Conservation (phyloP, 768 basidiomycete species). For the Coprinopsis sp. region DNA sequence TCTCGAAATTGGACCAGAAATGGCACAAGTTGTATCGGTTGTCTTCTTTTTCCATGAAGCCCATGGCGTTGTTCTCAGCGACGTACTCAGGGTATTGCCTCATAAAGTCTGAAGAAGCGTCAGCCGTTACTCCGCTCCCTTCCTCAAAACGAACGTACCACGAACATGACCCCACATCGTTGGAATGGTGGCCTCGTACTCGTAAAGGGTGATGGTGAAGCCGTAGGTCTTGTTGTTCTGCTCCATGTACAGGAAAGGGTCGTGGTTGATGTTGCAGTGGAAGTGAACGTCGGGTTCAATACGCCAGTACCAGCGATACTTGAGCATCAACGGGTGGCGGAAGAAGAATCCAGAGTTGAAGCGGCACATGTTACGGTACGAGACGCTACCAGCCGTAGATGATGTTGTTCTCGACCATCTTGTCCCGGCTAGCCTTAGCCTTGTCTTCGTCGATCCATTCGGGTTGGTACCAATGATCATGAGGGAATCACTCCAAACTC, state of each 20-base stretch:
- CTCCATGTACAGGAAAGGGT: constrained; percentile 72
- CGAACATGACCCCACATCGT: constrained; percentile 70
- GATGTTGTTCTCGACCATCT: constrained; percentile 50
- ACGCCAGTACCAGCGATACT: constrained; percentile 78
- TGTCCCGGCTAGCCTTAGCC: constrained; percentile 50
- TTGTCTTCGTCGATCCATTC: constrained; percentile 68
- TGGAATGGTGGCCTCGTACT: constrained; percentile 70
- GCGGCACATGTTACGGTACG: constrained; percentile 64
- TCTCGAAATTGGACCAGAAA: constrained; percentile 71
- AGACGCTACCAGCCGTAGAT: constrained; percentile 41
- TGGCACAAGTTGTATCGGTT: constrained; percentile 70
- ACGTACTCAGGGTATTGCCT: constrained; percentile 50
- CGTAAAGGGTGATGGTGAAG: constrained; percentile 73
- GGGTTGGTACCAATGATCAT: constrained; percentile 70
- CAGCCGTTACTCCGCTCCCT: not conserved
- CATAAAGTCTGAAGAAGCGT: constrained; percentile 47
- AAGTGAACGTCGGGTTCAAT: constrained; percentile 75
- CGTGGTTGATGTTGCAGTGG: constrained; percentile 62
- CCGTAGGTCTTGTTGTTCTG: constrained; percentile 65
- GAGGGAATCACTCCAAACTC: constrained; percentile 61
- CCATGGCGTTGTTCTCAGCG: constrained; percentile 53
- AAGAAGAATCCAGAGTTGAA: constrained; percentile 76
- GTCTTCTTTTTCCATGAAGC: constrained; percentile 51
- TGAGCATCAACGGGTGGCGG: constrained; percentile 57
- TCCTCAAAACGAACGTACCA: constrained; percentile 34